A percentile compares a stretch with the other conserved stretches of the same genome.
These are phyloP conservation scores for Ceratocystis colombiana DNA, from an alignment of 2,329 filamentous ascomycete species.

Conservation along the genomic window DNA sequence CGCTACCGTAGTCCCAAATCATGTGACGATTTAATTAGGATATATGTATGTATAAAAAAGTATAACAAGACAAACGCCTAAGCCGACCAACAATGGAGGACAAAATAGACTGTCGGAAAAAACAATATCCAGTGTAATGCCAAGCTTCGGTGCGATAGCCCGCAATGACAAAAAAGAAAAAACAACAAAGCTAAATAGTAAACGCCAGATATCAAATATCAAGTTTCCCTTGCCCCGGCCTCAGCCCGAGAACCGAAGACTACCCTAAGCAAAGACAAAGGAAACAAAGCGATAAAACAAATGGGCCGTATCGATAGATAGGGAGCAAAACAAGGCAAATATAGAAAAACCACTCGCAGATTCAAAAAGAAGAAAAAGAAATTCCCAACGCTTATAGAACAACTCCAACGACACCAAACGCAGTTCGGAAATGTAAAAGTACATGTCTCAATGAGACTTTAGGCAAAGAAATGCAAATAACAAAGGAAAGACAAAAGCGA, in stretches of 20 bases:
- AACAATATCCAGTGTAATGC: constrained; percentile 13
- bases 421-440: constrained; percentile 11
- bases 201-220: neutral
- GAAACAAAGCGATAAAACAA: constrained; percentile 14
- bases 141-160: neutral
- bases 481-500: neutral
- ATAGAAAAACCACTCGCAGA: neutral
- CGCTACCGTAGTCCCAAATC: too few relatives aligned
- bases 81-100: neutral
- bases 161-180: neutral
- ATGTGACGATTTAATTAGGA: too few relatives aligned
- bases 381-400: neutral
- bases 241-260: constrained; percentile 5
- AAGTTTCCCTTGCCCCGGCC: neutral
- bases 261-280: neutral
- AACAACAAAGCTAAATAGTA: neutral
- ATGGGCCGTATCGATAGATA: neutral
- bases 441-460: constrained; percentile 20
- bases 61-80: neutral
- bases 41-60: neutral
- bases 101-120: constrained; percentile 5
- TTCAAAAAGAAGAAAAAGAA: neutral
- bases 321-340: constrained; percentile 1
- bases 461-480: neutral
- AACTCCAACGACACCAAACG: neutral